A percentile compares a stretch with the other conserved stretches of the same genome.
Conservation (phyloP, 31 red algal species). For the Asparagopsis taxiformis region DNA sequence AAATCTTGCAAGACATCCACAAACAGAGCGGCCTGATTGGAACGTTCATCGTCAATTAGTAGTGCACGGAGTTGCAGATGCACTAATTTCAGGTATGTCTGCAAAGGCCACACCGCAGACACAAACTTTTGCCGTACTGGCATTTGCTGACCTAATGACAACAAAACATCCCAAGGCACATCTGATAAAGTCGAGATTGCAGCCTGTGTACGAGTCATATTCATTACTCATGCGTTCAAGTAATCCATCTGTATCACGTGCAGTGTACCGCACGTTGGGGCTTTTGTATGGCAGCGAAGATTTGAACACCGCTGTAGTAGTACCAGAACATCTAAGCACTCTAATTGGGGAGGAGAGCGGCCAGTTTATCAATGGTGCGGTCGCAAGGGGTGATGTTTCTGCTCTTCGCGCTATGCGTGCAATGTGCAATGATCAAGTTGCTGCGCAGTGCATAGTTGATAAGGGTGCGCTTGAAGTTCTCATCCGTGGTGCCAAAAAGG, state of each 20-base stretch:
- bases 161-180: slow-evolving; percentile 61
- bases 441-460: slow-evolving; percentile 45
- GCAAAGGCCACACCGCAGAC: slow-evolving; percentile 35
- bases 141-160: slow-evolving; percentile 69
- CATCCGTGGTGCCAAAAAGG: slow-evolving; percentile 22
- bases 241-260: slow-evolving; percentile 34
- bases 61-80: slow-evolving; percentile 39
- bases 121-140: slow-evolving; percentile 36
- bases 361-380: slow-evolving; percentile 40
- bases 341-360: slow-evolving; percentile 38
- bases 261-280: slow-evolving; percentile 20
- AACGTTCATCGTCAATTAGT: slow-evolving; percentile 72
- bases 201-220: slow-evolving; percentile 40
- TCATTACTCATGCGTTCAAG: slow-evolving; percentile 27
- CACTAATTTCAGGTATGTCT: slow-evolving; percentile 30
- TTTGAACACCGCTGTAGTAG: not conserved
- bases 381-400: slow-evolving; percentile 34
- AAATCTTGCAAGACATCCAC: slow-evolving; percentile 57
- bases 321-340: slow-evolving; percentile 15
- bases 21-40: slow-evolving; percentile 1
- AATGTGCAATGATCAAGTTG: slow-evolving; percentile 51
- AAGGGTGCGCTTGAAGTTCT: slow-evolving; percentile 64
- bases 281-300: slow-evolving; percentile 41
- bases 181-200: slow-evolving; percentile 50
- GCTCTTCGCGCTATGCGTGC: slow-evolving; percentile 40